A percentile compares a stretch with the other conserved stretches of the same genome.
These are phyloP conservation scores for Tolypocladium ovalisporum DNA, from an alignment of 2,329 filamentous ascomycete species.

Conservation along the genomic window DNA sequence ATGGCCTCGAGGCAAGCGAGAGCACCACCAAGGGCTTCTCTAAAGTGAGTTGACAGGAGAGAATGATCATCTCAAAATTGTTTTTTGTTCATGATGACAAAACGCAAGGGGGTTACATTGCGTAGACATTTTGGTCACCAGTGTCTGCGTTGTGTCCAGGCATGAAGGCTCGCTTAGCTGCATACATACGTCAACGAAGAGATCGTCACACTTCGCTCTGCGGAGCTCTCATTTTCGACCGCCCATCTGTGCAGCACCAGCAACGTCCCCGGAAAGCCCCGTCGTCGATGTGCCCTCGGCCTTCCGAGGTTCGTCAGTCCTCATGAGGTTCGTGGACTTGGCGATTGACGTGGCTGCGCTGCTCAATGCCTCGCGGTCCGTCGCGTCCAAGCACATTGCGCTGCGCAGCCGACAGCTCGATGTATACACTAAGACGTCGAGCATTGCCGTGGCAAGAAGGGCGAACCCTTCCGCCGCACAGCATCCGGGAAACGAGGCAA, in stretches of 20 bases:
- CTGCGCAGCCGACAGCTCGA: constrained; percentile 45
- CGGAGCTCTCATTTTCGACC: not conserved
- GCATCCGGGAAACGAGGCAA: not conserved
- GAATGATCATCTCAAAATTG: too few species aligned
- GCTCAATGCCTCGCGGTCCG: constrained; percentile 55
- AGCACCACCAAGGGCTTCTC: too few species aligned
- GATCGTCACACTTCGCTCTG: not conserved
- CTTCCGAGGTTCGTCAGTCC: constrained; percentile 12
- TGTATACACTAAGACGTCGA: constrained; percentile 35
- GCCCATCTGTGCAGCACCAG: not conserved
- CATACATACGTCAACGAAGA: constrained; percentile 8
- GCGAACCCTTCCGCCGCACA: not conserved
- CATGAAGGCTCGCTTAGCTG: constrained; percentile 17
- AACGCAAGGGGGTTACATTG: not conserved
- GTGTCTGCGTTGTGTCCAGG: not conserved
- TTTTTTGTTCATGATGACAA: too few species aligned
- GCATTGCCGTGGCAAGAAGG: constrained; percentile 25
- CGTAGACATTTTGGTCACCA: not conserved
- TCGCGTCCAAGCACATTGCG: constrained; percentile 53
- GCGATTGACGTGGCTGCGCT: constrained; percentile 60
- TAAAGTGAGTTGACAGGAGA: not conserved
- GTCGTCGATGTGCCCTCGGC: constrained; percentile 13
- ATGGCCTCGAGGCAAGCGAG: not conserved
- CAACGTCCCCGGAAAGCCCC: not conserved
- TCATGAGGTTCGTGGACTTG: constrained; percentile 53